phyloP scores from a whole-genome alignment of 2,329 filamentous ascomycete genomes.

The Fusarium staphyleae region DNA sequence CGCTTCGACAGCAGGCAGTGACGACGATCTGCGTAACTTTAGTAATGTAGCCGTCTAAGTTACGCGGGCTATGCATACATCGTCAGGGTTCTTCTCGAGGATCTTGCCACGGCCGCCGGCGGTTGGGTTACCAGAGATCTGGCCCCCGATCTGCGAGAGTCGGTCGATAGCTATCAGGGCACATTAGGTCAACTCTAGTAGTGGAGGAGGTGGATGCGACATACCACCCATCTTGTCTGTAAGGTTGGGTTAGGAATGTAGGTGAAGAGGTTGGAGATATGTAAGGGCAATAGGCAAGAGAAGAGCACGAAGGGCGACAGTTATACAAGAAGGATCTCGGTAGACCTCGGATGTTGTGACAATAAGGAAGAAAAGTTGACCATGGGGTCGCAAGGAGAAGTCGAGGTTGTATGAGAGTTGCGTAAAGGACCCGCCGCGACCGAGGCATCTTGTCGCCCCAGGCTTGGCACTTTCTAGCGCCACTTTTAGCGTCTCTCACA shows the following conservation, averaged over 20 bases:
- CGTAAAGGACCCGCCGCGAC: conserved; percentile 39
- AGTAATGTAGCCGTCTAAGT: background rate
- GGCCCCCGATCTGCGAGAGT: conserved; percentile 67
- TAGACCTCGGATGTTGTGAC: conserved; percentile 41
- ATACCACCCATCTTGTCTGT: conserved; percentile 49
- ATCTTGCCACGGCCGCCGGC: conserved; percentile 61
- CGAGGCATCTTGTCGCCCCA: conserved; percentile 45
- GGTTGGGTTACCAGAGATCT: conserved; percentile 67
- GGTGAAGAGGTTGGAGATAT: conserved; percentile 14
- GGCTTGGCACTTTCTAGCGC: conserved; percentile 36
- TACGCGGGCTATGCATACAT: conserved; percentile 54
- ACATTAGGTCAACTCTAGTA: conserved; percentile 14
- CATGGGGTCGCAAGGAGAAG: conserved; percentile 22
- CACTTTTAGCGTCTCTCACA: conserved; percentile 44
- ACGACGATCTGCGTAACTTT: conserved; percentile 73
- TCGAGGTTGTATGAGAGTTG: conserved; percentile 12
- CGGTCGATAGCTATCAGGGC: conserved; percentile 60
- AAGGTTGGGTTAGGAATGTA: conserved; percentile 2
- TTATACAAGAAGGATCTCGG: conserved; percentile 31
- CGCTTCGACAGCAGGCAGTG: conserved; percentile 88
- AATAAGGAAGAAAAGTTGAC: conserved; percentile 25
- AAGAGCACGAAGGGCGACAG: conserved; percentile 5
- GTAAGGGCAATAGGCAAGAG: background rate
- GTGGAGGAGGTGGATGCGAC: conserved; percentile 22
- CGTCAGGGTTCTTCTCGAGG: conserved; percentile 71